A percentile compares a stretch with the other conserved stretches of the same genome.
phyloP scores from a whole-genome alignment of 768 basidiomycete species.

The Dioszegia hungarica region DNA sequence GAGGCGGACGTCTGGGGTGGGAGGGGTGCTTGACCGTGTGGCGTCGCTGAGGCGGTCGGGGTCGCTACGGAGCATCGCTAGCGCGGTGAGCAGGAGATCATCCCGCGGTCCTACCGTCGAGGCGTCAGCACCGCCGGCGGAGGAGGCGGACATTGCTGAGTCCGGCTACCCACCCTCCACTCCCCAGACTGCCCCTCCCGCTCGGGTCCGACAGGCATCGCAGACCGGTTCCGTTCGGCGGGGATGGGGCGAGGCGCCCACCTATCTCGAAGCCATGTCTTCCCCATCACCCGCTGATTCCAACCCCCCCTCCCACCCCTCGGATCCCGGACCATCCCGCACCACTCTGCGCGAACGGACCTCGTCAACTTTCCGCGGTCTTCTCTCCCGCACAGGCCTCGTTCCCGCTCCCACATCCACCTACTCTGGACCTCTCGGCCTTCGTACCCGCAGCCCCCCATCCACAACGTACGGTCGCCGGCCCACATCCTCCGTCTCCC shows the following conservation, averaged over 20 bases:
- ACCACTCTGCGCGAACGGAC: constrained; percentile 22
- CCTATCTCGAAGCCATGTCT: constrained; percentile 42
- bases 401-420: constrained; percentile 17
- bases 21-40: constrained; percentile 2
- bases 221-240: constrained; percentile 4
- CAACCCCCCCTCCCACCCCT: neutral
- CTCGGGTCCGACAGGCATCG: neutral
- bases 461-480: constrained; percentile 2
- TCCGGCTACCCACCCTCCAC: neutral
- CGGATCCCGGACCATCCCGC: constrained; percentile 16
- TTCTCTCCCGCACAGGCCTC: constrained; percentile 24
- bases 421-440: neutral
- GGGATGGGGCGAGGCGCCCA: constrained; percentile 38
- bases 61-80: neutral
- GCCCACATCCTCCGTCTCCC: constrained; percentile 10
- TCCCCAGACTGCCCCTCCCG: constrained; percentile 2
- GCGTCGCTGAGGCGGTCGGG: neutral
- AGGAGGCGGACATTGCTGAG: neutral
- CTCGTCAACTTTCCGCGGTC: constrained; percentile 25
- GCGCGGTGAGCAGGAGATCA: neutral
- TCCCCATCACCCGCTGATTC: constrained; percentile 10
- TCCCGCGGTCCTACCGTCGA: neutral
- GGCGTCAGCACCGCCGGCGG: neutral
- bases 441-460: neutral
- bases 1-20: neutral